Conservation (phyloP, 495 filamentous ascomycete species). For the Penicillium atrosanguineum region DNA sequence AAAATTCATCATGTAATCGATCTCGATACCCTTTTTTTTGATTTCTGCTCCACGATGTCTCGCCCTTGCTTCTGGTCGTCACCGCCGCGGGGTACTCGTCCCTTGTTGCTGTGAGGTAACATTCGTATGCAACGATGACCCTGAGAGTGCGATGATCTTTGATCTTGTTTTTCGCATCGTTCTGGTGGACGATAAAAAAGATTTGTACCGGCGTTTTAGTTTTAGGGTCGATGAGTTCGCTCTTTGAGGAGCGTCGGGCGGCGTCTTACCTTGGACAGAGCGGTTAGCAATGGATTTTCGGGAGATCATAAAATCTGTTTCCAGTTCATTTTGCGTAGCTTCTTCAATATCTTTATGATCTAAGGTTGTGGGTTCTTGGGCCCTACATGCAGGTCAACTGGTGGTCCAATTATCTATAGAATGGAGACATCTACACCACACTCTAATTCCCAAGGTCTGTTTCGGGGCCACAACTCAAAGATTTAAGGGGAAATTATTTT, state of each 20-base stretch:
- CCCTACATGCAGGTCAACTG: background rate
- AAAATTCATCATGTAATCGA: slow-evolving; percentile 23
- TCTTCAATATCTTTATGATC: background rate
- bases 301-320: background rate
- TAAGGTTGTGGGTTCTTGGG: background rate
- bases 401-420: background rate
- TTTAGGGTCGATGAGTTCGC: slow-evolving; percentile 9
- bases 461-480: too few species aligned
- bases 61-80: slow-evolving; percentile 25
- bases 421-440: background rate
- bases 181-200: slow-evolving; percentile 16
- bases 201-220: slow-evolving; percentile 21
- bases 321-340: background rate
- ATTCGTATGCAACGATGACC: slow-evolving; percentile 13
- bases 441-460: background rate
- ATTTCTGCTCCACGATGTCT: slow-evolving; percentile 5
- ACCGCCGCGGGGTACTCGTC: slow-evolving; percentile 2
- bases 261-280: slow-evolving; percentile 20
- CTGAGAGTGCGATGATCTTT: background rate
- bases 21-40: slow-evolving; percentile 27
- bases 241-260: slow-evolving; percentile 15
- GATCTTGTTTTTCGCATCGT: background rate
- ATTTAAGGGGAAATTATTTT: too few species aligned
- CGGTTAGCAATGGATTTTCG: slow-evolving; percentile 19
- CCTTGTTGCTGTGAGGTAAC: slow-evolving; percentile 11